Base-by-base conservation (phyloP, 2,329 filamentous ascomycete species). In the Pestalotiopsis sp. region DNA sequence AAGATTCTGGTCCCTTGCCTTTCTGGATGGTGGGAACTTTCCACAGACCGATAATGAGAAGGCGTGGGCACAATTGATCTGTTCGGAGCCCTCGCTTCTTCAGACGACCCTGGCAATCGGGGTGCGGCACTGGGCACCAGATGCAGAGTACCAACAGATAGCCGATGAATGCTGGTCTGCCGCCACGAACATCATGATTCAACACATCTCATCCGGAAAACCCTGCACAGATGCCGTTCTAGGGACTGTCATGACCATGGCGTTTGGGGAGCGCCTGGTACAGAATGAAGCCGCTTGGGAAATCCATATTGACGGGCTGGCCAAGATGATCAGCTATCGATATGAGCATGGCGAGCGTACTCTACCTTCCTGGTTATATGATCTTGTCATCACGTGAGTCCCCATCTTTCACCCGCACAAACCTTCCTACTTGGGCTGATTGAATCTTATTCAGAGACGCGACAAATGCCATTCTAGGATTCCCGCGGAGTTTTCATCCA, bases 51-150 rank as follows among this genome's bases (percentile, higher is more conserved):
- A 59, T 2, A 45, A 58, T 17, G 75, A 77, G 67, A 70, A 70
- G 4, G 71, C 68, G 2, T 77, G 75, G 75, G 66, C 74, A 31
- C 38, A 70, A 13, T 68, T 76, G 13, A 68, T 77, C 49, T 67
- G 68, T 40, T 75, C 75, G 4, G 73, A 77, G 31, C 73, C 72
- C 3, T 73, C 70, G 4, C 65, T 76, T 12, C 59, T 73, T 12
- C 73, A 77, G 66, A 69, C 74, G 11, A 69, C 75, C 4, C 67
- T 77, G 69, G 73, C 73, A 7, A 63, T 75, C 11, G 73, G 72
- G 6, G 49, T 70, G 36, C 71, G 73, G 11, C 70, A 73, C 38
- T 75, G 70, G 73, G 74, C 75, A 4, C 73, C 72, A 13, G 68
- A 70, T 3, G 17, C 20, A 23, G 31, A 45, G 11, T 75, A 69